Conservation (phyloP, 352 stramenopile genomes). For the Phytopythium mirpurense region DNA sequence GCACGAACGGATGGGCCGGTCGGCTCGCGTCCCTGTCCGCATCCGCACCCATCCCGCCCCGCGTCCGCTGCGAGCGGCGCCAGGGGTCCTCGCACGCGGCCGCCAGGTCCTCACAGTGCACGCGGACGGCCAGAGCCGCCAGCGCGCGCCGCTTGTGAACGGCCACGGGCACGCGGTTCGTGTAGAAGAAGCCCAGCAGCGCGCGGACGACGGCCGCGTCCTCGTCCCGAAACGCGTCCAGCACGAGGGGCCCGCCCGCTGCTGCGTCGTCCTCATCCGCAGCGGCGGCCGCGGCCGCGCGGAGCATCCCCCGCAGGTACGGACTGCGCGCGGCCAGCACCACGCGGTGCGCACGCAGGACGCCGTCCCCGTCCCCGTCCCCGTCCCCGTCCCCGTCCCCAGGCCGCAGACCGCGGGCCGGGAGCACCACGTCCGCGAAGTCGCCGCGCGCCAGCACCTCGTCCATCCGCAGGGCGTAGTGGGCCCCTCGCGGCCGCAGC, state of each 20-base stretch:
- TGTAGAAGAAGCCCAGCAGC: conserved; percentile 72
- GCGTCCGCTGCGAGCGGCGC: conserved; percentile 11
- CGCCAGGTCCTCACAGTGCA: conserved; percentile 46
- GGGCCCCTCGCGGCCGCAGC: conserved; percentile 41
- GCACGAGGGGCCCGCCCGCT: conserved; percentile 14
- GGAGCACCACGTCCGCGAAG: conserved; percentile 57
- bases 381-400: conserved; percentile 11
- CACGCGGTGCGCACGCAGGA: conserved; percentile 39
- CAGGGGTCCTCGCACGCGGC: conserved; percentile 49
- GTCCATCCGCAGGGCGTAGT: conserved; percentile 65
- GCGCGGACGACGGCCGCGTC: conserved; percentile 54
- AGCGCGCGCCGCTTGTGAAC: conserved; percentile 60
- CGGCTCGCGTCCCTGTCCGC: conserved; percentile 10
- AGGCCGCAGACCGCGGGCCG: conserved; percentile 11
- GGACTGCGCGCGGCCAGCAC: conserved; percentile 51
- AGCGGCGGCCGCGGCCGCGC: conserved; percentile 12
- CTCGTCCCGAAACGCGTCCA: conserved; percentile 55
- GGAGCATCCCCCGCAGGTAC: conserved; percentile 54
- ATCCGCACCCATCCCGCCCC: conserved; percentile 15
- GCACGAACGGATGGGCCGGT: conserved; percentile 37
- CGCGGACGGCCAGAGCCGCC: conserved; percentile 39
- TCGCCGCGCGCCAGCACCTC: conserved; percentile 35
- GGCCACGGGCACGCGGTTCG: conserved; percentile 51
- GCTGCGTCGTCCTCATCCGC: conserved; percentile 2
- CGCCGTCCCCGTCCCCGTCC: conserved; percentile 9